Evolutionary conservation across 179 eudicot genomes (phyloP).

Genomic region (Heliamphora ciliata): DNA sequence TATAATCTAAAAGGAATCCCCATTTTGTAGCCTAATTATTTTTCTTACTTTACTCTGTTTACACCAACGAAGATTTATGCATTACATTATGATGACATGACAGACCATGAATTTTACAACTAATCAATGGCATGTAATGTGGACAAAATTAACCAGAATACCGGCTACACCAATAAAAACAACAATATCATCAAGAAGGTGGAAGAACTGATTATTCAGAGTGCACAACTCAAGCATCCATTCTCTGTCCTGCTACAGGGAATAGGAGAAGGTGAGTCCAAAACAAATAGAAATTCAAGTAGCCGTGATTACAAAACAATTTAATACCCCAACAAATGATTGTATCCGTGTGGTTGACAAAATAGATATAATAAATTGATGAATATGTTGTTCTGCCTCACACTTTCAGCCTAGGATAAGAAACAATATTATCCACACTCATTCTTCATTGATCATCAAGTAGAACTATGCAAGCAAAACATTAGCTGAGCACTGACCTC

Average conservation of each 20-base stretch:
- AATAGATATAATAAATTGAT: neutral
- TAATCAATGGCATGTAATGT: no score
- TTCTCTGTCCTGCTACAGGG: neutral
- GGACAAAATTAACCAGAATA: neutral
- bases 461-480: neutral
- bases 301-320: neutral
- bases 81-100: no score
- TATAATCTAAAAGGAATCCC: no score
- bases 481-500: slow-evolving; percentile 29
- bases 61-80: no score
- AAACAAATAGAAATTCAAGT: neutral
- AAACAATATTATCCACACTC: neutral
- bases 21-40: no score
- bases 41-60: no score
- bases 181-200: neutral
- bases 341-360: neutral
- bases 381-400: neutral
- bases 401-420: neutral
- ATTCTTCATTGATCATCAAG: neutral
- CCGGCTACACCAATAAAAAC: neutral
- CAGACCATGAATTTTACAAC: no score
- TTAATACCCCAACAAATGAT: neutral
- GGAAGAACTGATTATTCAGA: no score
- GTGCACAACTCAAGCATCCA: neutral
- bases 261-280: neutral